Conservation (phyloP, 2,329 filamentous ascomycete genomes). For the Aspergillus pseudoglaucus region DNA sequence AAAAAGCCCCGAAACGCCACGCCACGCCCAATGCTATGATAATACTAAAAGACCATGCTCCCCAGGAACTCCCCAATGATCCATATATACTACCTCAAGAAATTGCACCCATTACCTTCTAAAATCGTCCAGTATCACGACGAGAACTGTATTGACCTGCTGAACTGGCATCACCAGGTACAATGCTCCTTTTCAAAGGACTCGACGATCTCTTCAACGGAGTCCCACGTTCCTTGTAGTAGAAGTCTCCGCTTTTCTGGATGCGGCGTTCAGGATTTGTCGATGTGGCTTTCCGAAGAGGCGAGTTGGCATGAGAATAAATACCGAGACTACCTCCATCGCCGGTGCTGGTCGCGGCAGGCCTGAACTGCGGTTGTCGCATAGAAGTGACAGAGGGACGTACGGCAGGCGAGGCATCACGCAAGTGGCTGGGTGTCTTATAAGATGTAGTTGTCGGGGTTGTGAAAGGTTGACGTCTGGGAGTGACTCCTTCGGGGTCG, state of each 20-base stretch:
- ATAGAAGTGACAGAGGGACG: constrained; percentile 40
- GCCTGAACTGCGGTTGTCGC: constrained; percentile 49
- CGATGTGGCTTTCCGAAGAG: constrained; percentile 70
- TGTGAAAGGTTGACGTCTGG: constrained; percentile 37
- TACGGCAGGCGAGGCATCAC: constrained; percentile 43
- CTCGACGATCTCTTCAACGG: constrained; percentile 35
- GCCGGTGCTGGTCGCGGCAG: constrained; percentile 37
- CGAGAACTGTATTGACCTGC: constrained; percentile 22
- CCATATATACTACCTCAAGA: background rate
- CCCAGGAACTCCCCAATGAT: background rate
- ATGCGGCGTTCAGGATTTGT: constrained; percentile 43
- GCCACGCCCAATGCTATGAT: constrained; percentile 1
- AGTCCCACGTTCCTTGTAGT: constrained; percentile 31
- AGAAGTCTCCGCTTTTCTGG: constrained; percentile 35
- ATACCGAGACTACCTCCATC: constrained; percentile 76
- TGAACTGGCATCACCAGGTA: constrained; percentile 30
- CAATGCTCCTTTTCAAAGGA: constrained; percentile 38
- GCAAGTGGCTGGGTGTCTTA: constrained; percentile 38
- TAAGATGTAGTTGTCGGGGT: constrained; percentile 40
- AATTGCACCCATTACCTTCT: background rate
- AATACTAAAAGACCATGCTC: background rate
- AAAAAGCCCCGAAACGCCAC: background rate
- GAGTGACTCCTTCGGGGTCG: constrained; percentile 54
- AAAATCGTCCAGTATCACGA: constrained; percentile 26
- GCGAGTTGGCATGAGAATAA: constrained; percentile 72